These are phyloP conservation scores for Saccharomycopsis lassenensis DNA, from an alignment of 805 yeast genomes.

Conservation along the genomic window DNA sequence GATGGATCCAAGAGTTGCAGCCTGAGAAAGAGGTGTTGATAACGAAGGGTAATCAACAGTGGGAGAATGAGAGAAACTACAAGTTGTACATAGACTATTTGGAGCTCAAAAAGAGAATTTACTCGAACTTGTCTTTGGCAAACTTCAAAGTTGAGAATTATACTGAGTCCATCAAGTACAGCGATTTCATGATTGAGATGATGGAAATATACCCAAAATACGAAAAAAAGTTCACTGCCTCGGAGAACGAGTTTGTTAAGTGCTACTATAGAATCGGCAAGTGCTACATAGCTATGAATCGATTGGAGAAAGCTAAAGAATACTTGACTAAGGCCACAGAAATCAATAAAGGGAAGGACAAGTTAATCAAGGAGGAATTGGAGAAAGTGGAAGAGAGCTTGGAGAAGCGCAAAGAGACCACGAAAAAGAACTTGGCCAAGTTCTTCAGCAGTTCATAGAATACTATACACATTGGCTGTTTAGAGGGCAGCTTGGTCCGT, in stretches of 20 bases:
- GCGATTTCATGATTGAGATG: constrained; percentile 43
- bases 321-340: constrained; percentile 35
- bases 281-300: constrained; percentile 32
- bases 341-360: constrained; percentile 37
- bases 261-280: constrained; percentile 47
- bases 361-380: constrained; percentile 35
- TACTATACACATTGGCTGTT: too few species aligned
- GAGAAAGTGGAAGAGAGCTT: constrained; percentile 30
- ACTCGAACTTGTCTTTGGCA: constrained; percentile 46
- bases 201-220: constrained; percentile 17
- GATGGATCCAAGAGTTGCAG: constrained; percentile 60
- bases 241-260: constrained; percentile 40
- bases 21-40: constrained; percentile 48
- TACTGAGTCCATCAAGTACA: constrained; percentile 40
- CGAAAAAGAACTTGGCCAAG: constrained; percentile 47
- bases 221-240: constrained; percentile 25
- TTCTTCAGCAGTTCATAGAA: constrained; percentile 48
- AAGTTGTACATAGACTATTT: constrained; percentile 39
- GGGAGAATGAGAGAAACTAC: constrained; percentile 28
- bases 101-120: constrained; percentile 31
- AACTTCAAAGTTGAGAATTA: constrained; percentile 39
- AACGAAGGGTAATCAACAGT: constrained; percentile 5
- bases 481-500: too few species aligned
- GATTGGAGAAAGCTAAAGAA: constrained; percentile 38
- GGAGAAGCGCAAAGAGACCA: constrained; percentile 35